Base-by-base conservation (phyloP, 306 rosid genomes). In the Hippophae tibetana region DNA sequence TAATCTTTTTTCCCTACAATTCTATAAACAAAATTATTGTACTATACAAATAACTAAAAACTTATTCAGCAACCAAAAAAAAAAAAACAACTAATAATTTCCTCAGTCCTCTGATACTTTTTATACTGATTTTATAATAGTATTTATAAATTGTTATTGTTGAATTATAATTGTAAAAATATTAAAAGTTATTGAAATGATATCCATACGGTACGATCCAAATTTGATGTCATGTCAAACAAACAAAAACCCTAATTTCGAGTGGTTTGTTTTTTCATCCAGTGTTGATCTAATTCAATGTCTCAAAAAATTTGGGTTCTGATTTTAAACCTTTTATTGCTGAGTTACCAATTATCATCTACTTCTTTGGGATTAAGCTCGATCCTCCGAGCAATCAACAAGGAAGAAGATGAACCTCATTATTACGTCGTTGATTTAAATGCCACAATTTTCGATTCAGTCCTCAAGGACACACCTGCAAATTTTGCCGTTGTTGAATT, bases 391-490 rank as follows among this genome's bases (percentile, higher is more conserved):
- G 72, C 52, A 42, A 72, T 87, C 51, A 47, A 50, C 47, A 67
- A 67, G 18, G 70, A 63, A 27, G 61, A 8, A 47, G 72, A 65
- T 38, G 86, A 67, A 72, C 79, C 57, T 44, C 82, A 54, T 14
- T 97, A 93, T 82, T 84, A 71, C 44, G 97, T 82, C 9, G 75
- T 88, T 46, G 94, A 86, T 42, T 81, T 93, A 72, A 88, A 93
- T 67, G 85, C 59, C 51, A 78, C 90, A 9, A 84, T 56, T 72
- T 93, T 93, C 56, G 97, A 88, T 75, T 74, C 70, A 27, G 86
- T 84, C 69, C 79, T 93, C 40, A 68, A 76, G 72, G 83, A 86
- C 46, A 78, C 97, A 23, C 94, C 95, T 46, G 90, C 99, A 57
- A 78, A 82, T 38, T 82, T 66, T 42, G 95, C 94, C 52, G 54